A percentile compares a stretch with the other conserved stretches of the same genome.
These are phyloP conservation scores for Blastobotrys peoriensis DNA, from an alignment of 805 yeast genomes.

Conservation along the genomic window DNA sequence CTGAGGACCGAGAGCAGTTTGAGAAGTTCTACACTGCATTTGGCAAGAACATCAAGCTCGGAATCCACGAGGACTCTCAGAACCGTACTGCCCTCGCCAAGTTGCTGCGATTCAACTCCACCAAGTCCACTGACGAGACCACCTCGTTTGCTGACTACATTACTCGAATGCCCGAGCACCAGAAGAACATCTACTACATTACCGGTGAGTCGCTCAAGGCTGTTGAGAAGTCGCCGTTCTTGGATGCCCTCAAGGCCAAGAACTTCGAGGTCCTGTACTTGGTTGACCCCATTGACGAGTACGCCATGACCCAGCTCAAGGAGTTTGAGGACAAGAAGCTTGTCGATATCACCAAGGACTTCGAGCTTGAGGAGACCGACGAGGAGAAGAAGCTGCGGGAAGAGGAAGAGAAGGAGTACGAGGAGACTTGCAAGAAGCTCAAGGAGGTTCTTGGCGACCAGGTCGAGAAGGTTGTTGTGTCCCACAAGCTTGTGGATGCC, in stretches of 20 bases:
- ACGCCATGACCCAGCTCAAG: slow-evolving; percentile 98
- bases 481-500: slow-evolving; percentile 94
- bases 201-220: slow-evolving; percentile 98
- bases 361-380: slow-evolving; percentile 91
- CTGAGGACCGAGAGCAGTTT: slow-evolving; percentile 98
- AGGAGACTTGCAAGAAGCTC: slow-evolving; percentile 89
- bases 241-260: slow-evolving; percentile 97
- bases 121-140: slow-evolving; percentile 89
- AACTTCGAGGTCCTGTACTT: slow-evolving; percentile 96
- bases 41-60: slow-evolving; percentile 96
- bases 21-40: slow-evolving; percentile 97
- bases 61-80: slow-evolving; percentile 98
- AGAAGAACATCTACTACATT: slow-evolving; percentile 98
- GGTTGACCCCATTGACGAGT: slow-evolving; percentile 99
- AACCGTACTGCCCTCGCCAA: slow-evolving; percentile 95
- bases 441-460: slow-evolving; percentile 97
- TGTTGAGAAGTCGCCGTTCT: slow-evolving; percentile 98
- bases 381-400: slow-evolving; percentile 96
- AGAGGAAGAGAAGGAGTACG: slow-evolving; percentile 85
- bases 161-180: slow-evolving; percentile 99
- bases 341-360: slow-evolving; percentile 98
- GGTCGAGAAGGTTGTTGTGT: slow-evolving; percentile 98
- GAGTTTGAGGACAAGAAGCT: slow-evolving; percentile 99
- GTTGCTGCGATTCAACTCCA: slow-evolving; percentile 93
- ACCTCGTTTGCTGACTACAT: slow-evolving; percentile 96